Conservation (phyloP, 73 alveolate species). For the Stentor roeselii region DNA sequence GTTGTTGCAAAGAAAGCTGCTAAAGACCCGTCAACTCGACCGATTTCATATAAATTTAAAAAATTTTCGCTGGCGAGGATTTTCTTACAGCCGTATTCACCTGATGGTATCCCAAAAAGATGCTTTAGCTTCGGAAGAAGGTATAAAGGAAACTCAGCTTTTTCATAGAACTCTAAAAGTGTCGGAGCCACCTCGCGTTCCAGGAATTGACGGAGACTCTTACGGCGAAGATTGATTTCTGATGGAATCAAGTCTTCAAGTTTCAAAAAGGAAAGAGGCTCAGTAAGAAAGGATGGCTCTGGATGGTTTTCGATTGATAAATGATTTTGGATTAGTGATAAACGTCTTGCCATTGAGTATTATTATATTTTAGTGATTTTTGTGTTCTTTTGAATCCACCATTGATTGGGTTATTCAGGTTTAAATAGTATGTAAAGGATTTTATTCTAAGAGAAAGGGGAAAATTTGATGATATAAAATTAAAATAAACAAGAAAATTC, state of each 20-base stretch:
- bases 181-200: not conserved
- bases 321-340: no score
- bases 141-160: not conserved
- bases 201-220: not conserved
- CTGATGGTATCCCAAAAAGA: not conserved
- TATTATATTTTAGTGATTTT: no score
- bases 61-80: slow-evolving; percentile 22
- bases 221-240: not conserved
- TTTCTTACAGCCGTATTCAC: not conserved
- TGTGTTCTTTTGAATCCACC: no score
- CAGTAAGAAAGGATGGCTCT: no score
- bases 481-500: no score
- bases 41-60: slow-evolving; percentile 44
- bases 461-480: no score
- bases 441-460: no score
- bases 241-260: slow-evolving; percentile 24
- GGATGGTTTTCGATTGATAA: no score
- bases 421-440: no score
- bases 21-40: slow-evolving; percentile 39
- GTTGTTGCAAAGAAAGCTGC: slow-evolving; percentile 39
- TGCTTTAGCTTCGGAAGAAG: not conserved
- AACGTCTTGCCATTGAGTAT: no score
- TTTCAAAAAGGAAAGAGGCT: not conserved
- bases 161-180: not conserved
- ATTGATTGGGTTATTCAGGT: no score